Evolutionary conservation across 345 rosid species (phyloP).

Genomic region (Dipteronia sinensis): DNA sequence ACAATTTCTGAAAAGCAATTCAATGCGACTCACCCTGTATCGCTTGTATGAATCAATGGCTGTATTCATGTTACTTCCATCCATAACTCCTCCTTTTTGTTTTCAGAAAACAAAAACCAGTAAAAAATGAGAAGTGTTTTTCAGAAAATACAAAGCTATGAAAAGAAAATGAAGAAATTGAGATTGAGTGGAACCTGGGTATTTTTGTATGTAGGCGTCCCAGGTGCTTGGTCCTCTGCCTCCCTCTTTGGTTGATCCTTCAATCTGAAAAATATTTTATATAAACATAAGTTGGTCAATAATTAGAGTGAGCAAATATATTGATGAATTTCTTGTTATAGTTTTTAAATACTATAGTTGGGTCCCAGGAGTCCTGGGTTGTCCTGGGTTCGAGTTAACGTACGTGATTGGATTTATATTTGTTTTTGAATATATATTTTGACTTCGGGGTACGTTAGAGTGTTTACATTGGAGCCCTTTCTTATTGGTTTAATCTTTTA

Average conservation of each 20-base stretch:
- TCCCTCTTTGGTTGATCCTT: slow-evolving; percentile 31
- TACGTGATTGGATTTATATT: too few relatives aligned
- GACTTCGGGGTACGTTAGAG: too few relatives aligned
- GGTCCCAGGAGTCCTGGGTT: too few relatives aligned
- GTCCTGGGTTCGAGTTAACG: too few relatives aligned
- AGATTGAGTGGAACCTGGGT: slow-evolving; percentile 23
- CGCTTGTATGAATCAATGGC: slow-evolving; percentile 47
- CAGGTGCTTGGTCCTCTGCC: slow-evolving; percentile 38
- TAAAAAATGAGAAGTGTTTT: not conserved
- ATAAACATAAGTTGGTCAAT: too few relatives aligned
- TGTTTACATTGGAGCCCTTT: too few relatives aligned
- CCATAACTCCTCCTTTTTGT: not conserved
- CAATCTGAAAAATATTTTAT: slow-evolving; percentile 23
- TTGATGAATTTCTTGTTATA: too few relatives aligned
- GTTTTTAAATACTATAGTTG: too few relatives aligned
- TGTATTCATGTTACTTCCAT: not conserved
- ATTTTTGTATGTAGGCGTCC: slow-evolving; percentile 34
- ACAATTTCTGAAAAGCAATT: too few relatives aligned
- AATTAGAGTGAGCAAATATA: too few relatives aligned
- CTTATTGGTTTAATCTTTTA: too few relatives aligned
- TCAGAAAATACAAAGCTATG: not conserved
- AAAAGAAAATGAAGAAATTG: not conserved
- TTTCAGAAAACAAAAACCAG: not conserved
- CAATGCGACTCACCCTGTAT: slow-evolving; percentile 29
- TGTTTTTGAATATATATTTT: too few relatives aligned